These are phyloP conservation scores for Zygosaccharomyces sapae DNA, from an alignment of 1,139 yeast species.

Conservation along the genomic window DNA sequence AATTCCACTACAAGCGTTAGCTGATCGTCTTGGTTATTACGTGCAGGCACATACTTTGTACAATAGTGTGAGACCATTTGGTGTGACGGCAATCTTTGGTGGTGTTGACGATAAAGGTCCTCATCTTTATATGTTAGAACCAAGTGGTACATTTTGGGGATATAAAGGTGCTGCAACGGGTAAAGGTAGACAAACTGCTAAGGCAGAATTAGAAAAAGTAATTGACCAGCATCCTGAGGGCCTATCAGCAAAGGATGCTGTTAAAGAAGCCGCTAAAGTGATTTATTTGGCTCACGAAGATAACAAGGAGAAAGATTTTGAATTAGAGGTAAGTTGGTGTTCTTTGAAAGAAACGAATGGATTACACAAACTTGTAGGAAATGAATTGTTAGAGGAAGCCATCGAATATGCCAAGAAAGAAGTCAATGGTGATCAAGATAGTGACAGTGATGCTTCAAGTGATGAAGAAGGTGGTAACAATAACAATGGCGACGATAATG, in stretches of 20 bases:
- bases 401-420: slow-evolving; percentile 76
- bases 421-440: slow-evolving; percentile 69
- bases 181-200: slow-evolving; percentile 95
- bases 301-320: slow-evolving; percentile 94
- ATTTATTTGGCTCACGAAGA: slow-evolving; percentile 95
- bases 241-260: slow-evolving; percentile 73
- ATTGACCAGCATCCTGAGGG: slow-evolving; percentile 39
- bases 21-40: slow-evolving; percentile 84
- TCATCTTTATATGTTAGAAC: slow-evolving; percentile 94
- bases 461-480: slow-evolving; percentile 39
- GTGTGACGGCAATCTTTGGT: slow-evolving; percentile 86
- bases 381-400: slow-evolving; percentile 75
- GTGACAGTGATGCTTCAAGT: slow-evolving; percentile 39
- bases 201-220: slow-evolving; percentile 89
- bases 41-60: slow-evolving; percentile 95
- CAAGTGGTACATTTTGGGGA: slow-evolving; percentile 97
- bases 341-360: slow-evolving; percentile 73
- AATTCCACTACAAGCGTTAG: slow-evolving; percentile 74
- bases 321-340: slow-evolving; percentile 89
- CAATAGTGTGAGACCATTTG: slow-evolving; percentile 96
- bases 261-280: slow-evolving; percentile 89
- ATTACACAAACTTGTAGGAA: slow-evolving; percentile 75
- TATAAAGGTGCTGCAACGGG: slow-evolving; percentile 97
- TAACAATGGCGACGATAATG: slow-evolving; percentile 28
- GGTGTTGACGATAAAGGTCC: slow-evolving; percentile 89